Evolutionary conservation across 2,329 filamentous ascomycete genomes (phyloP).

Genomic region (Daldinia sp.): DNA sequence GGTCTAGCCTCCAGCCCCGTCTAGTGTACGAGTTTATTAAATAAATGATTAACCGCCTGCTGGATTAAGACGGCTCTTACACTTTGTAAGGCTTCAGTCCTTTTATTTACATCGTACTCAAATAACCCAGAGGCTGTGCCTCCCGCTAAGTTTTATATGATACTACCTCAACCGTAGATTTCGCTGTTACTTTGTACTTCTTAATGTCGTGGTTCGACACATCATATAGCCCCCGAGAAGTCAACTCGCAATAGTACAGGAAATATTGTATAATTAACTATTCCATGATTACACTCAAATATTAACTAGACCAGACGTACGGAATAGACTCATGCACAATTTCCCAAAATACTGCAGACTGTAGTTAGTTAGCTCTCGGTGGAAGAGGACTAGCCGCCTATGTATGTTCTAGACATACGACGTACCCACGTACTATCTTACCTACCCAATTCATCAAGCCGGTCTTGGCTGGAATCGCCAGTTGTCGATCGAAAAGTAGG

Average conservation of each 20-base stretch:
- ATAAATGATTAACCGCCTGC: not conserved
- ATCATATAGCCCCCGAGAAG: not conserved
- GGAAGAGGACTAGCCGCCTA: not conserved
- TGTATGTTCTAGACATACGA: not conserved
- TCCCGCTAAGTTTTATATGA: not conserved
- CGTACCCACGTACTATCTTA: not conserved
- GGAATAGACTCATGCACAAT: not conserved
- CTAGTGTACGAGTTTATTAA: not conserved
- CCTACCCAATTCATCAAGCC: not conserved
- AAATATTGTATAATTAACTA: not conserved
- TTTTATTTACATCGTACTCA: not conserved
- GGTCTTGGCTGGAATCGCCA: not conserved
- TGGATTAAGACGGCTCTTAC: not conserved
- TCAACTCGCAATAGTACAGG: not conserved
- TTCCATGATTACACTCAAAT: not conserved
- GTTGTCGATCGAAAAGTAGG: conserved; percentile 14
- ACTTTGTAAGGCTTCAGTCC: not conserved
- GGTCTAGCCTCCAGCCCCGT: not conserved
- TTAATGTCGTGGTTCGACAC: not conserved
- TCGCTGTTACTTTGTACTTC: not conserved
- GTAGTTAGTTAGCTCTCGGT: not conserved
- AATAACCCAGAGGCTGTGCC: not conserved
- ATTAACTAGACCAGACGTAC: not conserved
- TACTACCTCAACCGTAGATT: not conserved
- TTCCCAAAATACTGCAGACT: not conserved